A percentile compares a stretch with the other conserved stretches of the same genome.
phyloP scores from a whole-genome alignment of 176 grass and related monocot species.

The Triticum urartu region DNA sequence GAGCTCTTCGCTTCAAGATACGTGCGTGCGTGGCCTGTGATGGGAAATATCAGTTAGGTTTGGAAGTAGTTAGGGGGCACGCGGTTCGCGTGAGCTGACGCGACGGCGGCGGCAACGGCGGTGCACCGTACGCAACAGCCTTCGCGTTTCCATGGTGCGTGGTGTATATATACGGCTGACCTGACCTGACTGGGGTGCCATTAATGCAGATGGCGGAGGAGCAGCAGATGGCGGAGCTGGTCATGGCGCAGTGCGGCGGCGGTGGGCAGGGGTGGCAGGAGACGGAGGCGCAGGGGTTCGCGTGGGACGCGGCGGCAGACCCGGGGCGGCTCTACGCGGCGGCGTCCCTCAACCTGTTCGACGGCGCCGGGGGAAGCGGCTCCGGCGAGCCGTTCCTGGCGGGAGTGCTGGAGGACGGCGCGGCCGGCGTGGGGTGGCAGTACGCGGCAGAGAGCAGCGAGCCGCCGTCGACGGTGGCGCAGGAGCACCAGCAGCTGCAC shows the following conservation, averaged over 20 bases:
- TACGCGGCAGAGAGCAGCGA: constrained; percentile 29
- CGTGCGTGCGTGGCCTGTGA: neutral
- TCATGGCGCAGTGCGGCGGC: constrained; percentile 68
- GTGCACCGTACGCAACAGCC: constrained; percentile 41
- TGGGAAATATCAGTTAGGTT: constrained; percentile 10
- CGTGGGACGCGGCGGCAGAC: constrained; percentile 53
- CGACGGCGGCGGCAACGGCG: neutral
- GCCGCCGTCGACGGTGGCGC: constrained; percentile 21
- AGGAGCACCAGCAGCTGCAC: constrained; percentile 27
- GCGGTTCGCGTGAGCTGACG: constrained; percentile 37
- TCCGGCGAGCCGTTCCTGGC: constrained; percentile 34
- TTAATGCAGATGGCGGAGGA: constrained; percentile 65
- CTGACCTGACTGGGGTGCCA: neutral
- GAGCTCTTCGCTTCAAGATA: constrained; percentile 72
- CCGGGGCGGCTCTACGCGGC: constrained; percentile 37
- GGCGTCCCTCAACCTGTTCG: constrained; percentile 40
- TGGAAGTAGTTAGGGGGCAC: constrained; percentile 32
- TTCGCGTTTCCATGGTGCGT: constrained; percentile 37
- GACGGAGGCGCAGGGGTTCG: constrained; percentile 35
- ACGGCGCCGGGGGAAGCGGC: constrained; percentile 11
- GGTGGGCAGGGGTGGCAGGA: constrained; percentile 30
- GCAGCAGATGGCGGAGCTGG: constrained; percentile 70
- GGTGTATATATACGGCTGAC: neutral
- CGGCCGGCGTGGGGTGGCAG: constrained; percentile 31
- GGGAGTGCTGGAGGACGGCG: constrained; percentile 23